A percentile compares a stretch with the other conserved stretches of the same genome.
phyloP scores from a whole-genome alignment of 805 yeast genomes.

The Blastobotrys attinorum region DNA sequence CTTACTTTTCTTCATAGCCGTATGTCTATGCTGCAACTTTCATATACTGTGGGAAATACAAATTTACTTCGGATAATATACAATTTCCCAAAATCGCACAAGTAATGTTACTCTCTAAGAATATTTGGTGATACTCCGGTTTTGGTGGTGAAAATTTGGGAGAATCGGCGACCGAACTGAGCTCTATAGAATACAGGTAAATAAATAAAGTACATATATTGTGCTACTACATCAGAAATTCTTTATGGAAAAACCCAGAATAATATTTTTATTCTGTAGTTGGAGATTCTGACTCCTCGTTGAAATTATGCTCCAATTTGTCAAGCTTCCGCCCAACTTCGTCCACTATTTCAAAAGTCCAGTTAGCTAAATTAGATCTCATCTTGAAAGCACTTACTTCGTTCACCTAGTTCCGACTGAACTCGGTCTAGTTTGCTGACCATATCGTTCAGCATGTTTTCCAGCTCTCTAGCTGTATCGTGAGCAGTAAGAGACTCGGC shows the following conservation, averaged over 20 bases:
- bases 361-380: not conserved
- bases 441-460: constrained; percentile 5
- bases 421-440: constrained; percentile 3
- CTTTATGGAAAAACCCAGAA: too few species aligned
- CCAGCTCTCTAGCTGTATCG: constrained; percentile 11
- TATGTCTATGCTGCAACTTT: too few species aligned
- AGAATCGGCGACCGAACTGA: not conserved
- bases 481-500: constrained; percentile 4
- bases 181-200: too few species aligned
- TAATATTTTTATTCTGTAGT: too few species aligned
- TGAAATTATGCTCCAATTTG: not conserved
- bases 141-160: not conserved
- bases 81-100: too few species aligned
- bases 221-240: too few species aligned
- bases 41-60: too few species aligned
- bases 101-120: too few species aligned
- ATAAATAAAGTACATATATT: too few species aligned
- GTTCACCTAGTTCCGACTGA: constrained; percentile 5
- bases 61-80: too few species aligned
- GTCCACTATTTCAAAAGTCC: constrained; percentile 21
- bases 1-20: constrained; percentile 32
- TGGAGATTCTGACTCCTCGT: too few species aligned
- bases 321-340: constrained; percentile 8
- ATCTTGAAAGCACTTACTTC: constrained; percentile 5
- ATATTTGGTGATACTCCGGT: not conserved